A percentile compares a stretch with the other conserved stretches of the same genome.
These are phyloP conservation scores for Candida easanensis DNA, from an alignment of 805 yeast species.

Conservation along the genomic window DNA sequence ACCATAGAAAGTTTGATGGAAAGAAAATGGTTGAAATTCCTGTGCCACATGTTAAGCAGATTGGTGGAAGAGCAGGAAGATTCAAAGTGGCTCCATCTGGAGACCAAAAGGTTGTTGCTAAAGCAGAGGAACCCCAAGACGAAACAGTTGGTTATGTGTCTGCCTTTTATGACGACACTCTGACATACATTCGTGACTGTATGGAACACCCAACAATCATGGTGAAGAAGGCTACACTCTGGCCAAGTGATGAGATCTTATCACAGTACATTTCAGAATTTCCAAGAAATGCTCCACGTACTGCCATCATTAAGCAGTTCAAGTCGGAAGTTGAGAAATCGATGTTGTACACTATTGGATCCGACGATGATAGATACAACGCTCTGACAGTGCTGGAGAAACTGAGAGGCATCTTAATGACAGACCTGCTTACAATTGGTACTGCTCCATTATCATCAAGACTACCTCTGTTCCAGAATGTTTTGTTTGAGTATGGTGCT, in stretches of 20 bases:
- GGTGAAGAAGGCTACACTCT: conserved; percentile 61
- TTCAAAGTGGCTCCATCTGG: conserved; percentile 41
- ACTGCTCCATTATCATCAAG: conserved; percentile 58
- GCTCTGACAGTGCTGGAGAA: conserved; percentile 42
- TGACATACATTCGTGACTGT: conserved; percentile 42
- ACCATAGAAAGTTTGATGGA: conserved; percentile 72
- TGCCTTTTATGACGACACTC: conserved; percentile 44
- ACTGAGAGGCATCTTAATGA: conserved; percentile 42
- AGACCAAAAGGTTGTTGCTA: not conserved
- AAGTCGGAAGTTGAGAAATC: conserved; percentile 36
- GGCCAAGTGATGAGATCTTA: conserved; percentile 80
- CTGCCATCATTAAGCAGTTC: conserved; percentile 45
- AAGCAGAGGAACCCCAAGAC: conserved; percentile 9
- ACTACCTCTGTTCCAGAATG: conserved; percentile 41
- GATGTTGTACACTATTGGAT: conserved; percentile 35
- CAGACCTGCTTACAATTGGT: conserved; percentile 55
- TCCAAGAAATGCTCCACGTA: conserved; percentile 46
- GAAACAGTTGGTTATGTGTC: conserved; percentile 49
- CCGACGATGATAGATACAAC: conserved; percentile 32
- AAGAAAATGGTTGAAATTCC: conserved; percentile 43
- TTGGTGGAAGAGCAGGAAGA: conserved; percentile 96
- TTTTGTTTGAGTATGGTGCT: conserved; percentile 51
- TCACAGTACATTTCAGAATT: conserved; percentile 60
- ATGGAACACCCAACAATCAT: conserved; percentile 51
- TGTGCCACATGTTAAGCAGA: conserved; percentile 77